phyloP scores from a whole-genome alignment of 2,329 filamentous ascomycete species.

The Cercospora sp. region DNA sequence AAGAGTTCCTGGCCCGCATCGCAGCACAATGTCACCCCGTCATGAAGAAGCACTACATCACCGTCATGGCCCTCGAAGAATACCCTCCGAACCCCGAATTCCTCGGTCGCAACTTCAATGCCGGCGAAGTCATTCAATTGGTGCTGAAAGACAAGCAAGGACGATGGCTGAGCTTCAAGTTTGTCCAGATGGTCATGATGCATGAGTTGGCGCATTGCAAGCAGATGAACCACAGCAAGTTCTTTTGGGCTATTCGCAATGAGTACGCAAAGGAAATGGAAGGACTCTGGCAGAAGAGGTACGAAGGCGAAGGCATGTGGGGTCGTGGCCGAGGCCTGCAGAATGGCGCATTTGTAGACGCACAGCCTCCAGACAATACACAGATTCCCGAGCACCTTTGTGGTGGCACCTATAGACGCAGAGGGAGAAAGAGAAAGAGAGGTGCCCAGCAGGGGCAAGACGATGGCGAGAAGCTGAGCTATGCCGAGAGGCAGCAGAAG shows the following conservation, averaged over 20 bases:
- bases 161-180: conserved; percentile 75
- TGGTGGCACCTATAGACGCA: conserved; percentile 73
- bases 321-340: conserved; percentile 66
- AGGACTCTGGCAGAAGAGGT: conserved; percentile 66
- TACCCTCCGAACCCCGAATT: conserved; percentile 80
- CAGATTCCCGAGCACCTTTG: conserved; percentile 64
- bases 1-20: conserved; percentile 73
- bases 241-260: conserved; percentile 80
- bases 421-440: conserved; percentile 53
- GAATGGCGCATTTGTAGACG: conserved; percentile 63
- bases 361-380: conserved; percentile 57
- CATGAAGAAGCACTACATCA: conserved; percentile 50
- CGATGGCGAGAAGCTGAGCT: conserved; percentile 55
- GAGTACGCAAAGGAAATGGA: conserved; percentile 71
- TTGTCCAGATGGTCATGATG: conserved; percentile 95
- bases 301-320: conserved; percentile 83
- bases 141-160: conserved; percentile 69
- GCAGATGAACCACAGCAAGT: conserved; percentile 84
- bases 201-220: conserved; percentile 86
- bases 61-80: conserved; percentile 67
- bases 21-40: conserved; percentile 76
- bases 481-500: conserved; percentile 71
- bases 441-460: conserved; percentile 43
- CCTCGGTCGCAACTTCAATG: conserved; percentile 86
- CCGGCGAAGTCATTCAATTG: conserved; percentile 81